Evolutionary conservation across 495 filamentous ascomycete genomes (phyloP), one percentile per base, ranked within the genome.

Genomic region (Rhizodiscina lignyota): DNA sequence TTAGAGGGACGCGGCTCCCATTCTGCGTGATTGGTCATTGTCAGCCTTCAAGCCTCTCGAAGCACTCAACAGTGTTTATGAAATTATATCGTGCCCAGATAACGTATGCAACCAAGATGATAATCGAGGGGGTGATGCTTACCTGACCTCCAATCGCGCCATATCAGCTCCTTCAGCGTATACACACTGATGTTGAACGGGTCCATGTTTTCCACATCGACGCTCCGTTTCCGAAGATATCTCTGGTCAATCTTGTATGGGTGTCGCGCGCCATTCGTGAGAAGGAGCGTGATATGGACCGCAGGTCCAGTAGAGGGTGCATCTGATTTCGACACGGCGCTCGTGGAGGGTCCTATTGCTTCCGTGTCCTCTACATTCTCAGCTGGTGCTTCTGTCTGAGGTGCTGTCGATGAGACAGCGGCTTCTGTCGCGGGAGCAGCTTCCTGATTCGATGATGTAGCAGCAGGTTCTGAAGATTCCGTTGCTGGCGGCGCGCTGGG

Each of bases 121-220:
- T 3, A 13, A 28, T 22, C 6, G n/a, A n/a, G n/a, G n/a, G n/a
- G n/a, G n/a, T n/a, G n/a, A n/a, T 34, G 35, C 55, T 54, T 55
- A 74, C 71, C 71, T 44, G 74, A 72, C 44, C 81, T 66, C 85
- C 85, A 94, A 47, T 91, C 85, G 47, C 81, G 61, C 65, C 84
- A 70, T 41, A 94, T 91, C 54, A 93, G 58, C 51, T 94, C 84
- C 55, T 94, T 94, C 35, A 94, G 51, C 5, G 79, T 87, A 49
- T 94, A 93, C 11, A 91, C 74, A 46, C 78, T 89, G 56, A 93
- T 83, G 48, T 74, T 75, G 48, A 81, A 82, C 1, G 85, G 85
- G 51, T 94, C 83, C 48, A 76, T 63, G 18, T 72, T 77, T 24
- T 81, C 76, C 0, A 85, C 70, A 21, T 63, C 69, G 12, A 91